Evolutionary conservation across 2,329 filamentous ascomycete species (phyloP).

Genomic region (Emmonsiellopsis sp.): DNA sequence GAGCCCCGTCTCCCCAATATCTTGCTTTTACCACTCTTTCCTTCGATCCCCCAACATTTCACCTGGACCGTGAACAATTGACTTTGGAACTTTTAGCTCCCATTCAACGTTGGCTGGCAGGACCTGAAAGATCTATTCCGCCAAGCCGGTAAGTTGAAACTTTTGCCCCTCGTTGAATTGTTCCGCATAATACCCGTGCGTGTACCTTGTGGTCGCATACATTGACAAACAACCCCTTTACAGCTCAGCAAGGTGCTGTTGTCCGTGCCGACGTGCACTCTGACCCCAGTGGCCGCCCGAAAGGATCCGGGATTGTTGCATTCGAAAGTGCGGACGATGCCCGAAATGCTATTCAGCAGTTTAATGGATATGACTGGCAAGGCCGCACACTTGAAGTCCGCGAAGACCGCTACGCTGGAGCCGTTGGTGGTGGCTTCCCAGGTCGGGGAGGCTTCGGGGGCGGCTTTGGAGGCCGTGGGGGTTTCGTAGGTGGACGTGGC

Average conservation of each 20-base stretch:
- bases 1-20: neutral
- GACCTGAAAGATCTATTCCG: conserved; percentile 98
- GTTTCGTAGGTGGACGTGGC: conserved; percentile 50
- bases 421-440: conserved; percentile 33
- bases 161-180: conserved; percentile 6
- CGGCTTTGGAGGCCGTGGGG: conserved; percentile 37
- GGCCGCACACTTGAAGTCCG: conserved; percentile 87
- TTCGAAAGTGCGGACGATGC: conserved; percentile 94
- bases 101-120: conserved; percentile 97
- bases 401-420: conserved; percentile 77
- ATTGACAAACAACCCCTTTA: conserved; percentile 23
- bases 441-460: conserved; percentile 32
- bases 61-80: conserved; percentile 22
- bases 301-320: conserved; percentile 93
- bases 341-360: conserved; percentile 89
- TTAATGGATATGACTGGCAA: conserved; percentile 99
- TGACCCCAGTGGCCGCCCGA: conserved; percentile 83
- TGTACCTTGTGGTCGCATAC: conserved; percentile 3
- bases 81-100: conserved; percentile 57
- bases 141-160: conserved; percentile 75
- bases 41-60: neutral
- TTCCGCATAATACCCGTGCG: neutral
- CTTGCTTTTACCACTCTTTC: neutral
- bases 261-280: conserved; percentile 93
- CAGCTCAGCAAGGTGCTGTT: conserved; percentile 58